Conservation (phyloP, 352 stramenopile species). For the Phytophthora macrochlamydospora region DNA sequence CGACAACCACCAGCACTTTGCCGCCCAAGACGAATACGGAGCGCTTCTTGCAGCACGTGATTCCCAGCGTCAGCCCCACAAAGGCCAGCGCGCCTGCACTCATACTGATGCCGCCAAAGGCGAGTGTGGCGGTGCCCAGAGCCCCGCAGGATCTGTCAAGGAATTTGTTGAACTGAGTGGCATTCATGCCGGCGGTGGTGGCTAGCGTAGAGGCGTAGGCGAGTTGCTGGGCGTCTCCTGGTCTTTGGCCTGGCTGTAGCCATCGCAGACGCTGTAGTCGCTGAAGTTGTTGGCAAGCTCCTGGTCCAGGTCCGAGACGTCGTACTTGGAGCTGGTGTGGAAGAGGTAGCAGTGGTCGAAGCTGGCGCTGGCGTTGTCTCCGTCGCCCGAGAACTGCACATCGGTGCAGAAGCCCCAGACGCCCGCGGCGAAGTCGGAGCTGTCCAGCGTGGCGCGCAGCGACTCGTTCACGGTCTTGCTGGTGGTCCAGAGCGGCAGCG, state of each 20-base stretch:
- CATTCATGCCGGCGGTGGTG: conserved; percentile 51
- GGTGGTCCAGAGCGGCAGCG: conserved; percentile 71
- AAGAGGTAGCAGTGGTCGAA: conserved; percentile 82
- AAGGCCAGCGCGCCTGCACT: conserved; percentile 48
- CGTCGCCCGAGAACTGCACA: conserved; percentile 40
- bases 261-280: conserved; percentile 62
- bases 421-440: conserved; percentile 58
- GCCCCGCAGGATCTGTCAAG: conserved; percentile 62
- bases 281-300: conserved; percentile 52
- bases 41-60: conserved; percentile 78
- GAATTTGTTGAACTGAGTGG: conserved; percentile 59
- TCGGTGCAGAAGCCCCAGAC: conserved; percentile 75
- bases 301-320: conserved; percentile 43
- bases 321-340: conserved; percentile 62
- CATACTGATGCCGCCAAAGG: conserved; percentile 53
- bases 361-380: conserved; percentile 32
- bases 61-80: conserved; percentile 53
- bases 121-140: conserved; percentile 48
- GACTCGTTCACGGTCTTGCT: conserved; percentile 51
- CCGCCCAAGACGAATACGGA: conserved; percentile 56
- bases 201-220: conserved; percentile 43
- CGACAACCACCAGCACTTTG: conserved; percentile 50
- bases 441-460: conserved; percentile 36
- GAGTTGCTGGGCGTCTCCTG: conserved; percentile 29
- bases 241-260: conserved; percentile 42